Base-by-base conservation (phyloP, 306 rosid species). In the Ochetophila trinervis region DNA sequence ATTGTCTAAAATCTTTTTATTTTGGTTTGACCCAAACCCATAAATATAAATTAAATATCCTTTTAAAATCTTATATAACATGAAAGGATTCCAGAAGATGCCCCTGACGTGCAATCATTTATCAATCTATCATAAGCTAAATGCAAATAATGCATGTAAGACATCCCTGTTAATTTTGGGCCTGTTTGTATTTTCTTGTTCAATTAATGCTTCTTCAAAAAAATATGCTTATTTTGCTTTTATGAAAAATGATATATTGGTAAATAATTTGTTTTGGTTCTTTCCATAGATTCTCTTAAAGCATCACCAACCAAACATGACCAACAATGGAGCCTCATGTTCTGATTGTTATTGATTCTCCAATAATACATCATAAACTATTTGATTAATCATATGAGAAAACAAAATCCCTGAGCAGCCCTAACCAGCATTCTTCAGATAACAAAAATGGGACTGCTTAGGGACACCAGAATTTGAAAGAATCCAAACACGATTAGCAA, bases 1-100 rank as follows among this genome's bases (percentile, higher is more conserved):
- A 17, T 70, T 64, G 77, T 66, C 69, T 27, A 60, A 52, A 68
- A 71, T 54, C 58, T 4, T 62, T 65, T 74, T 74, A 8, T 67
- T 63, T 68, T 67, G 60, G 48, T 58, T 75, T 36, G 24, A 36
- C 30, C 51, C 18, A 24, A 27, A 54, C 18, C 0, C 11, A 11
- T 20, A 6, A 9, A 40, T 8, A 40, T 40, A 40, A 40, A 40
- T 58, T 51, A 22, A 18, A 10, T 49, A 15, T 5, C 22, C 3
- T 27, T 67, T 36, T 14, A 19, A 32, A 62, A 17, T 17, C 20
- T 62, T 34, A 27, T 54, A 50, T 18, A 22, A 24, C 37, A 24
- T 22, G 23, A 60, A 34, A n/a, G 16, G 48, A 8, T 20, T 60
- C 9, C 1, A 58, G 30, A 40, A 40, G 40, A 14, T 62, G 35